Evolutionary conservation across 345 rosid genomes (phyloP), one percentile per base, ranked within the genome.

Genomic region (Sisymbrium irio): DNA sequence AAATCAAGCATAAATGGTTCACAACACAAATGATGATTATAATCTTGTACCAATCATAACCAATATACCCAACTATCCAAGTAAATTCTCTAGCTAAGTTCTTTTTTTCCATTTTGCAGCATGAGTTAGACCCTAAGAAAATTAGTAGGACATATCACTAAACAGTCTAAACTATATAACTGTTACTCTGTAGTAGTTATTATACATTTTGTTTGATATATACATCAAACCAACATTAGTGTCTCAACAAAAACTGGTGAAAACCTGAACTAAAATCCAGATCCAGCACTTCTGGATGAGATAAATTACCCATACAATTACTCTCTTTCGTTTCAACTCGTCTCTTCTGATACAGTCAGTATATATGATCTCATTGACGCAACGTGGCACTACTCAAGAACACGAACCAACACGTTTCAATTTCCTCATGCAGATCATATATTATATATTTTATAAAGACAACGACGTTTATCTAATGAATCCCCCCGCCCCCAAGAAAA

Each of bases 311-410:
- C 51, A 12, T 37, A 49, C 10, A 27, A 17, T 7, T 8, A 1
- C 1, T 3, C 4, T 27, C 7, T 22, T 18, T 39, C 20, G 15
- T 15, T 28, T 6, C 9, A 32, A 9, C 15, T 53, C 7, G 30
- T 58, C 22, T 13, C 47, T 55, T 68, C 17, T 75, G 74, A 58
- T 51, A 41, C 74, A 60, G 41, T 59, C 33, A 50, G 49, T 42
- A n/a, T n/a, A n/a, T n/a, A 35, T 69, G 74, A 75, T 35, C 41
- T 68, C 75, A 69, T 45, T 69, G 65, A 27, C 36, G 36, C 70
- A 69, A 76, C 79, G 79, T 76, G 79, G 75, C 79, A 55, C 37
- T 42, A 69, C 58, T 69, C 58, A 54, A 54, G 27, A 62, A 76
- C 36, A 54, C 35, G 20, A 45, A 54, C 19, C 75, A 54, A 45